Evolutionary conservation across 2,329 filamentous ascomycete species (phyloP).

Genomic region (Aspergillus latus): DNA sequence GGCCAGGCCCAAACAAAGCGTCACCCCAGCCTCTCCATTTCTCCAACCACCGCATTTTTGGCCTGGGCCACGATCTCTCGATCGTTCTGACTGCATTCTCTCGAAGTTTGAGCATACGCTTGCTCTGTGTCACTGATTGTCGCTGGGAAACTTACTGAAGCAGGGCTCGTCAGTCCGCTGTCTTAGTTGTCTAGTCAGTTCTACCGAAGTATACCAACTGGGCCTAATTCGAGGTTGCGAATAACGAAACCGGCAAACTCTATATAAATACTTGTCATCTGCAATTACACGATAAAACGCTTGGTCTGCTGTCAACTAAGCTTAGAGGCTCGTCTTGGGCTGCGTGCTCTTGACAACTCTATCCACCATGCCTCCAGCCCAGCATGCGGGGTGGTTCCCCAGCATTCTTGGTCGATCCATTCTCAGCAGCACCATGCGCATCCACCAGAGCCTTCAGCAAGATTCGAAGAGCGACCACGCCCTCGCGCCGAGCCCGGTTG

Average conservation of each 20-base stretch:
- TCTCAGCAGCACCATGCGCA: conserved; percentile 14
- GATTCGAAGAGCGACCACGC: neutral
- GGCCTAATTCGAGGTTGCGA: neutral
- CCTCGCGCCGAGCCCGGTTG: conserved; percentile 20
- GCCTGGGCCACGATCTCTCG: conserved; percentile 16
- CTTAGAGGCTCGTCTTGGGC: conserved; percentile 35
- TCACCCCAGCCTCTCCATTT: conserved; percentile 36
- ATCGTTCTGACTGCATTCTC: conserved; percentile 10
- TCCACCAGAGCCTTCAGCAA: conserved; percentile 9
- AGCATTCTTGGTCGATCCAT: conserved; percentile 24
- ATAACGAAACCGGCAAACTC: neutral
- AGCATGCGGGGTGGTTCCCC: conserved; percentile 24
- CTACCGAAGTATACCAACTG: conserved; percentile 1
- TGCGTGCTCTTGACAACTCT: conserved; percentile 36
- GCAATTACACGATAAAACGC: neutral
- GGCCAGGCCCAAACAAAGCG: conserved; percentile 28
- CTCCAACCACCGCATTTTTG: conserved; percentile 41
- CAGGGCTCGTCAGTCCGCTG: conserved; percentile 3
- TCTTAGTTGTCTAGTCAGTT: neutral
- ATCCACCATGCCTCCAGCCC: conserved; percentile 33
- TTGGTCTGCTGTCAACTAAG: neutral
- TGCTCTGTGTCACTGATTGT: neutral
- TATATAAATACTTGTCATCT: neutral
- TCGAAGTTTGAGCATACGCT: neutral
- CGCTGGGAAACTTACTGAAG: conserved; percentile 10